phyloP scores from a whole-genome alignment of 257 asterid species.

The Ilex asprella region DNA sequence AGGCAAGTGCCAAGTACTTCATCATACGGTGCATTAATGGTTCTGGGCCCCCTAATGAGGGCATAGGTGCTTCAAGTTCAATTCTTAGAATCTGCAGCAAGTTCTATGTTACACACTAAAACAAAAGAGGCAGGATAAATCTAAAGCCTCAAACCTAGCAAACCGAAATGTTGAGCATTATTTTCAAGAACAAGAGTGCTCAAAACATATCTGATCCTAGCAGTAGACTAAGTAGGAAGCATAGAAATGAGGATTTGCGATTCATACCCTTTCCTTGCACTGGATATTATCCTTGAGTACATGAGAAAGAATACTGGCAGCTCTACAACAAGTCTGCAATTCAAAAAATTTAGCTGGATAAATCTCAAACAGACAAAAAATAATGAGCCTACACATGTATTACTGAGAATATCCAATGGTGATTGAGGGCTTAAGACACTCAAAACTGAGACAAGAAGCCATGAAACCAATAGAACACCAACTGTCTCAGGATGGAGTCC shows the following conservation, averaged over 20 bases:
- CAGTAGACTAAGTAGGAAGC: too few species aligned
- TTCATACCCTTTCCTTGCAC: constrained; percentile 84
- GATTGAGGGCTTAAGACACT: not conserved
- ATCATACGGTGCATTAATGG: constrained; percentile 87
- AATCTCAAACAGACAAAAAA: not conserved
- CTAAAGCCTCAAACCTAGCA: not conserved
- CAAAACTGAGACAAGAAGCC: not conserved
- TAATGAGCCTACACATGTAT: too few species aligned
- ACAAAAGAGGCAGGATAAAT: constrained; percentile 2
- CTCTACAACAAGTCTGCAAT: constrained; percentile 91
- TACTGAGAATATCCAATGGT: not conserved
- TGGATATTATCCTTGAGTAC: constrained; percentile 65
- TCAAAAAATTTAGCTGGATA: constrained; percentile 8
- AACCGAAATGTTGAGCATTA: too few species aligned
- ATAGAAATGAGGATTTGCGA: not conserved
- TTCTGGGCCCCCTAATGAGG: constrained; percentile 69
- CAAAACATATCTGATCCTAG: too few species aligned
- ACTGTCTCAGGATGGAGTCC: constrained; percentile 3
- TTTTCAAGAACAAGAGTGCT: not conserved
- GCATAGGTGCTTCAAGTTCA: constrained; percentile 66
- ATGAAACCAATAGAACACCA: not conserved
- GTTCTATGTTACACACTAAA: constrained; percentile 10
- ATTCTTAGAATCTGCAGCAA: constrained; percentile 69
- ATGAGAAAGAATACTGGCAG: constrained; percentile 87
- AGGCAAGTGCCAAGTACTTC: constrained; percentile 82